Percentiles rank a stretch among this genome's conserved stretches.
These are phyloP conservation scores for Nigrospora oryzae DNA, from an alignment of 2,329 filamentous ascomycete genomes.

Conservation along the genomic window DNA sequence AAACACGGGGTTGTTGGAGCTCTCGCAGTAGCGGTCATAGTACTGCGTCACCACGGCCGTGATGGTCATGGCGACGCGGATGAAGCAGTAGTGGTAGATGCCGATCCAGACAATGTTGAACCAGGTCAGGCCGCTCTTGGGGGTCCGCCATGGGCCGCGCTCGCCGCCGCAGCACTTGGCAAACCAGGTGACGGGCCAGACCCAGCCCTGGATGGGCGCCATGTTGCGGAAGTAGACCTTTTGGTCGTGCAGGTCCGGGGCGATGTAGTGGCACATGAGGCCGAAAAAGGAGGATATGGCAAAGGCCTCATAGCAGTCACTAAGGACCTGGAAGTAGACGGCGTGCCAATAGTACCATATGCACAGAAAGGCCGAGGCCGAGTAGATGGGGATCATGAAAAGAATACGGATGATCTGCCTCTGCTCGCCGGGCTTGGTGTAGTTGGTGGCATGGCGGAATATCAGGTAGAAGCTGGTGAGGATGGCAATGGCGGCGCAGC, in stretches of 20 bases:
- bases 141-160: slow-evolving; percentile 62
- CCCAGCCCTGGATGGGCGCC: slow-evolving; percentile 60
- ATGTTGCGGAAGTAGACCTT: slow-evolving; percentile 73
- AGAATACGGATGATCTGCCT: slow-evolving; percentile 76
- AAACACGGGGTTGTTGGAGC: slow-evolving; percentile 68
- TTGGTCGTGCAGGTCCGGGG: slow-evolving; percentile 68
- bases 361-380: slow-evolving; percentile 64
- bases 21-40: slow-evolving; percentile 65
- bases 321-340: slow-evolving; percentile 73
- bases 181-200: slow-evolving; percentile 64
- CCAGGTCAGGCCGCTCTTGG: slow-evolving; percentile 76
- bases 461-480: slow-evolving; percentile 46
- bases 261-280: slow-evolving; percentile 72
- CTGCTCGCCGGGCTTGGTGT: slow-evolving; percentile 52
- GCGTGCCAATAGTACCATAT: slow-evolving; percentile 68
- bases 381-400: slow-evolving; percentile 80
- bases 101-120: slow-evolving; percentile 82
- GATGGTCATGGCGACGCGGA: slow-evolving; percentile 71
- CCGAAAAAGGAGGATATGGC: slow-evolving; percentile 83
- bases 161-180: slow-evolving; percentile 63
- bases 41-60: slow-evolving; percentile 67
- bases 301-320: slow-evolving; percentile 84
- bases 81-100: slow-evolving; percentile 80
- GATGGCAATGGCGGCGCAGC: slow-evolving; percentile 40
- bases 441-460: slow-evolving; percentile 50